Conservation (phyloP, 257 asterid species). For the Przewalskia tangutica region DNA sequence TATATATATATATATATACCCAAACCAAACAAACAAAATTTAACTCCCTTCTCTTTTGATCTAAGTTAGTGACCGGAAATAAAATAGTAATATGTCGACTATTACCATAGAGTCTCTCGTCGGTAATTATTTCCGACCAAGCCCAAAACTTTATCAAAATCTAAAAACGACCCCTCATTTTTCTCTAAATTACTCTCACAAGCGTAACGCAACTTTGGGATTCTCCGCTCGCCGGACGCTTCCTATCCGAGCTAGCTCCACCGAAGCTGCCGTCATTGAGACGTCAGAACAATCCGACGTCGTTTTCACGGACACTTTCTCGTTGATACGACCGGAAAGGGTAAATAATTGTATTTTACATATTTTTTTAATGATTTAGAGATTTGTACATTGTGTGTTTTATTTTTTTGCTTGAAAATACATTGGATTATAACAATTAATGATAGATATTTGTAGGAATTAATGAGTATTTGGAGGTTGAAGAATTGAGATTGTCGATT, state of each 20-base stretch:
- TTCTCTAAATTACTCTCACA: conserved; percentile 22
- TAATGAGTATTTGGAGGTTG: too few relatives aligned
- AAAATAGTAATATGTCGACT: conserved; percentile 28
- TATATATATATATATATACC: neutral
- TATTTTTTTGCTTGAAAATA: too few relatives aligned
- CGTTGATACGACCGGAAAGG: conserved; percentile 41
- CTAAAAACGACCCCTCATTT: conserved; percentile 14
- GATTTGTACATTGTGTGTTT: too few relatives aligned
- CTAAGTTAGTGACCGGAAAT: neutral
- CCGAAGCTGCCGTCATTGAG: conserved; percentile 39
- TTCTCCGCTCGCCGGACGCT: conserved; percentile 16
- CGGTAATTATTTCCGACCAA: conserved; percentile 18
- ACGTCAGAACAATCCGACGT: conserved; percentile 34
- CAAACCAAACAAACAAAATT: neutral
- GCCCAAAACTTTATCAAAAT: conserved; percentile 14
- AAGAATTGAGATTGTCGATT: too few relatives aligned
- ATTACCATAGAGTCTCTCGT: conserved; percentile 29
- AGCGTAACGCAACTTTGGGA: conserved; percentile 16
- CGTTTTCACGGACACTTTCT: conserved; percentile 29
- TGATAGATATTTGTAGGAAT: too few relatives aligned
- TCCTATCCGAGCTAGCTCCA: conserved; percentile 24
- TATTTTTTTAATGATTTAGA: neutral
- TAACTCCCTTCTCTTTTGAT: neutral
- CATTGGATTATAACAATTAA: too few relatives aligned
- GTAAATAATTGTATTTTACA: conserved; percentile 12